Evolutionary conservation across 2,329 filamentous ascomycete genomes (phyloP).

Genomic region (Neonectria magnoliae): DNA sequence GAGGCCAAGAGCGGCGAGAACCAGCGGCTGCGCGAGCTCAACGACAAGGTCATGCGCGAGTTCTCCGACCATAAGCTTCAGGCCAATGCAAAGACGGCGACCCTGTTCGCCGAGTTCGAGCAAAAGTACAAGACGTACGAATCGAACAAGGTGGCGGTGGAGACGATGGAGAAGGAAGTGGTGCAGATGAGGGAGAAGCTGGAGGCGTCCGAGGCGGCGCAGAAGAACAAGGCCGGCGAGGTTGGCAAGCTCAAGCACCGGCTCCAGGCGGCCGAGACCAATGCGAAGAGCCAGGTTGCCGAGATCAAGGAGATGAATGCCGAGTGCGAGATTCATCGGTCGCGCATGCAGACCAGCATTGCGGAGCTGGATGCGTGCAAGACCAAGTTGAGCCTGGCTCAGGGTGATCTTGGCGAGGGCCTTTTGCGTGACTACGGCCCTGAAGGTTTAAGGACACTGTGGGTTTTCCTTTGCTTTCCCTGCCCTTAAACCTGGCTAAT

Average conservation of each 20-base stretch:
- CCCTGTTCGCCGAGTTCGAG: constrained; percentile 38
- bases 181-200: constrained; percentile 52
- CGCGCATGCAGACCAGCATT: constrained; percentile 33
- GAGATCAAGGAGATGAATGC: constrained; percentile 42
- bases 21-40: constrained; percentile 40
- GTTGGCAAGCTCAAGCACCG: constrained; percentile 51
- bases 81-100: constrained; percentile 34
- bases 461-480: neutral
- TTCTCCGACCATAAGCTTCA: constrained; percentile 36
- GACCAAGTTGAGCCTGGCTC: constrained; percentile 33
- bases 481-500: constrained; percentile 12
- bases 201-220: constrained; percentile 55
- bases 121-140: constrained; percentile 41
- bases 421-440: constrained; percentile 33
- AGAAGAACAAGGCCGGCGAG: constrained; percentile 53
- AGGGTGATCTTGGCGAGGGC: constrained; percentile 37
- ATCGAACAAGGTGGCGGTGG: constrained; percentile 37
- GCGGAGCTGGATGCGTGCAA: constrained; percentile 33
- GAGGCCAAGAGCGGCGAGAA: constrained; percentile 36
- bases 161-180: constrained; percentile 59
- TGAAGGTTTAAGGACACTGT: constrained; percentile 39
- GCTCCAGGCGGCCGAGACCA: constrained; percentile 29
- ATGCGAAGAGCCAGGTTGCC: constrained; percentile 28
- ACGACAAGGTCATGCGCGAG: constrained; percentile 38
- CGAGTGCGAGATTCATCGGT: constrained; percentile 40